Evolutionary conservation across 1,284 basidiomycete species (phyloP).

Genomic region (Exobasidium rhododendri): DNA sequence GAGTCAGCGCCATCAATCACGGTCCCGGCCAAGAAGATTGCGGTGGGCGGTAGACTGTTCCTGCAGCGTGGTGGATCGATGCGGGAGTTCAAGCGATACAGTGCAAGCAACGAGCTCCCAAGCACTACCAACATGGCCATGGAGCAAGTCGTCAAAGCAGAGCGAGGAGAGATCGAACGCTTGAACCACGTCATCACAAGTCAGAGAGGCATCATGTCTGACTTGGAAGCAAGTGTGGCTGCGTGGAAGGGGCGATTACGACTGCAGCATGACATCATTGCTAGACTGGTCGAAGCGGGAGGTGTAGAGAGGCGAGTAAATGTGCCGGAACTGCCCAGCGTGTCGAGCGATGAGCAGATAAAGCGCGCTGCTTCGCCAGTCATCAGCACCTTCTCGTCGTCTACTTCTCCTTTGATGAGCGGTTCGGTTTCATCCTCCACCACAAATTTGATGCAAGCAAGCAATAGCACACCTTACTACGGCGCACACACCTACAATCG

Average conservation of each 20-base stretch:
- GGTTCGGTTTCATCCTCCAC: neutral
- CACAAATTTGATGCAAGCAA: neutral
- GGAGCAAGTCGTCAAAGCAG: conserved; percentile 15
- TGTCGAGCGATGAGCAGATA: neutral
- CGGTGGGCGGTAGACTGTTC: neutral
- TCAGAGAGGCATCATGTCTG: conserved; percentile 43
- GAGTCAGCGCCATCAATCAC: neutral
- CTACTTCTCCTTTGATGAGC: neutral
- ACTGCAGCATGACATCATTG: conserved; percentile 40
- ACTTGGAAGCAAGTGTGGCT: conserved; percentile 39
- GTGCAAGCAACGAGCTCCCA: conserved; percentile 2
- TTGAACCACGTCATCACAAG: conserved; percentile 39
- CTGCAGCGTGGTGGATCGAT: conserved; percentile 31
- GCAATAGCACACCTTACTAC: conserved; percentile 26
- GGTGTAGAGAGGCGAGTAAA: conserved; percentile 5
- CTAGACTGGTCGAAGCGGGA: conserved; percentile 24
- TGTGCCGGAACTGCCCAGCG: neutral
- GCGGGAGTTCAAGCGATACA: conserved; percentile 36
- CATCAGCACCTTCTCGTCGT: neutral
- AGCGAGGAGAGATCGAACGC: conserved; percentile 41
- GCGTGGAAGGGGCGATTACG: conserved; percentile 38
- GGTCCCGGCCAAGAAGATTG: neutral
- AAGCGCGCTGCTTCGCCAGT: conserved; percentile 1
- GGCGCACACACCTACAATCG: conserved; percentile 41
- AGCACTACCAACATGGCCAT: neutral